These are phyloP conservation scores for Bipolaris victoriae DNA, from an alignment of 2,329 filamentous ascomycete genomes.

Conservation along the genomic window DNA sequence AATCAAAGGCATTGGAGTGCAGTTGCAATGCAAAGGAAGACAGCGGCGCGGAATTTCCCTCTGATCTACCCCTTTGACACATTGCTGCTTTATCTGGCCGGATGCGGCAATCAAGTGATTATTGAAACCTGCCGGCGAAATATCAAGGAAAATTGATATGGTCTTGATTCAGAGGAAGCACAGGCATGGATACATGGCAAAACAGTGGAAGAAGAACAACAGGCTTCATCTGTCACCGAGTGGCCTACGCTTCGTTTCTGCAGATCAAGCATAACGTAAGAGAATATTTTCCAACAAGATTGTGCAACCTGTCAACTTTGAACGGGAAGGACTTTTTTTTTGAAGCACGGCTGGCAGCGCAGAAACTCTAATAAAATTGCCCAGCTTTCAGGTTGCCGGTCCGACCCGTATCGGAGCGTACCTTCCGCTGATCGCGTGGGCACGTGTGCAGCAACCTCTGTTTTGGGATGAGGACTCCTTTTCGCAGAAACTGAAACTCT, in stretches of 20 bases:
- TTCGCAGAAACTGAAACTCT: not conserved
- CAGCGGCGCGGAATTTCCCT: not conserved
- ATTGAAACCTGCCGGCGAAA: not conserved
- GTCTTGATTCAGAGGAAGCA: not conserved
- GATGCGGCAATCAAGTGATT: not conserved
- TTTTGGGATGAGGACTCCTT: not conserved
- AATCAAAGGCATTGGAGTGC: not conserved
- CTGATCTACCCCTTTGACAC: not conserved
- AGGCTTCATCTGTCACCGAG: not conserved
- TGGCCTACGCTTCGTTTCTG: too few species aligned
- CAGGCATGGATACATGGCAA: not conserved
- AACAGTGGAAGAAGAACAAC: not conserved
- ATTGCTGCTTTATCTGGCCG: not conserved
- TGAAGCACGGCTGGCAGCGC: not conserved
- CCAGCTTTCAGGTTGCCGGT: constrained; percentile 6
- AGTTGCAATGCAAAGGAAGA: not conserved
- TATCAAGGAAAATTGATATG: not conserved
- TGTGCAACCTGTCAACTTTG: too few species aligned
- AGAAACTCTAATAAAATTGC: not conserved
- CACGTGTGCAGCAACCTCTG: not conserved
- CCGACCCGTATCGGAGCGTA: constrained; percentile 16
- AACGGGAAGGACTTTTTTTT: not conserved
- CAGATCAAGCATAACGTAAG: not conserved
- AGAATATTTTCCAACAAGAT: not conserved
- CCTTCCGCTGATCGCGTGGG: constrained; percentile 12